These are phyloP conservation scores for Kodamaea kaohsiungensis DNA, from an alignment of 805 yeast genomes.

Conservation along the genomic window DNA sequence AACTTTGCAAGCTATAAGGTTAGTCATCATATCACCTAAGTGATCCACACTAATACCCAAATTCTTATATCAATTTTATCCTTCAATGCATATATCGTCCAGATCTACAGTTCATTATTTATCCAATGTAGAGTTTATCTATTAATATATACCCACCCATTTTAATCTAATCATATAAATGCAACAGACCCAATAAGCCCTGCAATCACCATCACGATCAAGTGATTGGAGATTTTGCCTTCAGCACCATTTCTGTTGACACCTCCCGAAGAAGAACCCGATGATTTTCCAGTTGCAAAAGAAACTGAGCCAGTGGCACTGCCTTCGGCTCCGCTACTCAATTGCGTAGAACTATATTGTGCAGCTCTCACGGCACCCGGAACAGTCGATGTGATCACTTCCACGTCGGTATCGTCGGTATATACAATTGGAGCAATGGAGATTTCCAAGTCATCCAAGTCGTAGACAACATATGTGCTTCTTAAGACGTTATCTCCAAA, in stretches of 20 bases:
- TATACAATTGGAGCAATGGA: constrained; percentile 43
- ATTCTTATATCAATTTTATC: too few relatives aligned
- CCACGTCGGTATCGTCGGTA: constrained; percentile 41
- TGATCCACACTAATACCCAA: too few relatives aligned
- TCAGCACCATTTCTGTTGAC: neutral
- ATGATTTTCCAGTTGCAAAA: neutral
- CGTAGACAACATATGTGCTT: constrained; percentile 64
- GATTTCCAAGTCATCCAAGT: constrained; percentile 56
- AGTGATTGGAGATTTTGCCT: neutral
- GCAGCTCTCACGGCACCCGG: constrained; percentile 56
- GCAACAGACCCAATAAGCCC: neutral
- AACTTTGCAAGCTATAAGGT: too few relatives aligned
- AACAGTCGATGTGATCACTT: constrained; percentile 44
- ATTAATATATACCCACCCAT: neutral
- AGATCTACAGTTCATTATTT: too few relatives aligned
- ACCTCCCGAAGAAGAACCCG: neutral
- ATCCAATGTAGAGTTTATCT: neutral
- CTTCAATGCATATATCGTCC: too few relatives aligned
- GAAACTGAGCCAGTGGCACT: constrained; percentile 9
- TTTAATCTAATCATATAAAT: neutral
- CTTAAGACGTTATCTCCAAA: constrained; percentile 70
- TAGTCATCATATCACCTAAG: too few relatives aligned
- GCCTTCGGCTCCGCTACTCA: constrained; percentile 5
- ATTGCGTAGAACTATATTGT: constrained; percentile 41
- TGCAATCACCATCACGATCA: neutral